phyloP scores from a whole-genome alignment of 1,284 basidiomycete genomes.

The Apiotrichum porosum region DNA sequence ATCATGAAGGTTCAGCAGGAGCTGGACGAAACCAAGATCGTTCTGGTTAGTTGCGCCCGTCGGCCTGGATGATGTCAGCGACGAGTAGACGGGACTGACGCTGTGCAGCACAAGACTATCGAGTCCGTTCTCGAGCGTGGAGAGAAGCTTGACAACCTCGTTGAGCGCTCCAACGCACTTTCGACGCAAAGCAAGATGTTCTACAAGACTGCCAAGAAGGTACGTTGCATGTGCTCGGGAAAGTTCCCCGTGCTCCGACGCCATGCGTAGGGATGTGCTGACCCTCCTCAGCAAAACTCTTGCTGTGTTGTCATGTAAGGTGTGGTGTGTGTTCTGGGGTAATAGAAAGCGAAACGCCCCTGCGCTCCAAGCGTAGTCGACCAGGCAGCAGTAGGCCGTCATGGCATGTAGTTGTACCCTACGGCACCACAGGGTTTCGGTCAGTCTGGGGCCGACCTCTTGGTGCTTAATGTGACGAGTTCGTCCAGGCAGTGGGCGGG shows the following conservation, averaged over 20 bases:
- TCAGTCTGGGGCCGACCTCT: background rate
- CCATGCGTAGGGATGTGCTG: background rate
- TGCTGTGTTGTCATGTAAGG: conserved; percentile 57
- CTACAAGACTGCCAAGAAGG: conserved; percentile 90
- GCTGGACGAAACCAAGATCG: conserved; percentile 98
- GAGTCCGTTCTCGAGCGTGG: conserved; percentile 94
- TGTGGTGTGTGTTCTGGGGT: background rate
- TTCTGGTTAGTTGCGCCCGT: conserved; percentile 60
- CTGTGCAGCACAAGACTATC: conserved; percentile 89
- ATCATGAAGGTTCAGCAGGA: conserved; percentile 99
- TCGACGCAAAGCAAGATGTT: conserved; percentile 92
- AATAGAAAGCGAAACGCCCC: background rate
- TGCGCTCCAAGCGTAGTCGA: background rate
- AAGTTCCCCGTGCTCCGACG: background rate
- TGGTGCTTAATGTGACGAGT: background rate
- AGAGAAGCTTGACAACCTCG: conserved; percentile 94
- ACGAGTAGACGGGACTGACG: background rate
- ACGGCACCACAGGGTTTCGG: background rate
- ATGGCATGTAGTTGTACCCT: conserved; percentile 5
- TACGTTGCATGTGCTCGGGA: conserved; percentile 43
- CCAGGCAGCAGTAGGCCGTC: background rate
- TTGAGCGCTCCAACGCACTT: conserved; percentile 87
- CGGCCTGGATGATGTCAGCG: background rate
- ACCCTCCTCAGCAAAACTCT: conserved; percentile 59
- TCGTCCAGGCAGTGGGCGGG: too few species aligned